A percentile compares a stretch with the other conserved stretches of the same genome.
Evolutionary conservation across 2,329 filamentous ascomycete species (phyloP).

Genomic region (Dactylonectria estremocensis): DNA sequence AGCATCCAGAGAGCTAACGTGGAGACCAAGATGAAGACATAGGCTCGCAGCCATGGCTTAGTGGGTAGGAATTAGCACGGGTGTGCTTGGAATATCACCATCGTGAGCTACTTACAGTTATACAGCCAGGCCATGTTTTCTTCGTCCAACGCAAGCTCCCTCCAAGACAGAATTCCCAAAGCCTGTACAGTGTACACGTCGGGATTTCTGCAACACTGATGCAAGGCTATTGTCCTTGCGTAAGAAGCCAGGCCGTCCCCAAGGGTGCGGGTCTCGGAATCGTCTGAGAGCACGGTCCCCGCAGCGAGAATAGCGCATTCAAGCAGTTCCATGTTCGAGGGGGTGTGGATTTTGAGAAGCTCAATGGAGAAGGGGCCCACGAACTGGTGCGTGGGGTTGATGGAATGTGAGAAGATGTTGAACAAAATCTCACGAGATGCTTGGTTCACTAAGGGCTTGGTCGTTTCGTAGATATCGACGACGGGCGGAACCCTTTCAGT

Average conservation of each 20-base stretch:
- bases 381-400: conserved; percentile 13
- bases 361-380: background rate
- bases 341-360: background rate
- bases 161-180: conserved; percentile 10
- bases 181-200: background rate
- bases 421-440: background rate
- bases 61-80: background rate
- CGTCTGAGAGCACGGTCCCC: conserved; percentile 4
- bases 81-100: background rate
- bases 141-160: conserved; percentile 12
- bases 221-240: background rate
- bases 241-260: background rate
- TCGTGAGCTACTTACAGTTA: conserved; percentile 14
- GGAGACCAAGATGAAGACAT: conserved; percentile 14
- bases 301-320: background rate
- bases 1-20: conserved; percentile 10
- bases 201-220: background rate
- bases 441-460: background rate
- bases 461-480: background rate
- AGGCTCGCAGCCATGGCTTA: conserved; percentile 18
- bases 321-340: background rate
- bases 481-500: background rate
- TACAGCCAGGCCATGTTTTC: conserved; percentile 26
- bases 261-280: background rate
- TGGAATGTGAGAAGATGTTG: background rate